phyloP scores from a whole-genome alignment of 2,329 filamentous ascomycete genomes.

The Ophiobolus disseminans region DNA sequence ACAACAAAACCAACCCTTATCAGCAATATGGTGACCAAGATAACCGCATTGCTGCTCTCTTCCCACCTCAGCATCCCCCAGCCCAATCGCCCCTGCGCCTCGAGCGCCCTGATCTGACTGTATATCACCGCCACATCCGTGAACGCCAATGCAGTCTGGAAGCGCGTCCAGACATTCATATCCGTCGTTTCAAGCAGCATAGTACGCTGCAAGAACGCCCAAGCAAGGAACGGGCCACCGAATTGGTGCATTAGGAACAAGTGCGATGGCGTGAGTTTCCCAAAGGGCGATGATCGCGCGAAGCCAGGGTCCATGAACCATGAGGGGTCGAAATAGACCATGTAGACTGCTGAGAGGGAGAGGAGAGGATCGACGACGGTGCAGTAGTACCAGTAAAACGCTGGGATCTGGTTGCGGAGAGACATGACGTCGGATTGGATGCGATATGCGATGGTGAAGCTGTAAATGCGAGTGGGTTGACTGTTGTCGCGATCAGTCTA shows the following conservation, averaged over 20 bases:
- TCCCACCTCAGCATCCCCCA: constrained; percentile 5
- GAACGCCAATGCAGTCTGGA: constrained; percentile 5
- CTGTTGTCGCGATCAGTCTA: too few relatives aligned
- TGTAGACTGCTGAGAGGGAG: constrained; percentile 3
- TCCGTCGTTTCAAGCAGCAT: constrained; percentile 10
- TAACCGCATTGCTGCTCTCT: constrained; percentile 2
- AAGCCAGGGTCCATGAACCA: constrained; percentile 6
- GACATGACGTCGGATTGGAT: not conserved
- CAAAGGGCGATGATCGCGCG: constrained; percentile 1
- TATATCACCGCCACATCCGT: constrained; percentile 8
- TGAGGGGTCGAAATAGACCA: constrained; percentile 4
- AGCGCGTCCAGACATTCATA: constrained; percentile 7
- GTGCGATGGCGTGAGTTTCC: constrained; percentile 8
- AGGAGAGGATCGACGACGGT: constrained; percentile 11
- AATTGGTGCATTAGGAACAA: constrained; percentile 9
- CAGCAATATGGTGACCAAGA: not conserved
- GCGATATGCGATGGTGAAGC: not conserved
- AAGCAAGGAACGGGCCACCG: constrained; percentile 6
- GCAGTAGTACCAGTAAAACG: constrained; percentile 10
- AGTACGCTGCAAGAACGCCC: constrained; percentile 4
- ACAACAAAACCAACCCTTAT: constrained; percentile 5
- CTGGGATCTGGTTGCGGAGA: constrained; percentile 1
- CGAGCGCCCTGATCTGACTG: constrained; percentile 8
- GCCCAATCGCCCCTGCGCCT: constrained; percentile 6
- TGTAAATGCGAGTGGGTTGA: too few relatives aligned